Evolutionary conservation across 345 rosid genomes (phyloP), one percentile per base, ranked within the genome.

Genomic region (Pistacia atlantica): DNA sequence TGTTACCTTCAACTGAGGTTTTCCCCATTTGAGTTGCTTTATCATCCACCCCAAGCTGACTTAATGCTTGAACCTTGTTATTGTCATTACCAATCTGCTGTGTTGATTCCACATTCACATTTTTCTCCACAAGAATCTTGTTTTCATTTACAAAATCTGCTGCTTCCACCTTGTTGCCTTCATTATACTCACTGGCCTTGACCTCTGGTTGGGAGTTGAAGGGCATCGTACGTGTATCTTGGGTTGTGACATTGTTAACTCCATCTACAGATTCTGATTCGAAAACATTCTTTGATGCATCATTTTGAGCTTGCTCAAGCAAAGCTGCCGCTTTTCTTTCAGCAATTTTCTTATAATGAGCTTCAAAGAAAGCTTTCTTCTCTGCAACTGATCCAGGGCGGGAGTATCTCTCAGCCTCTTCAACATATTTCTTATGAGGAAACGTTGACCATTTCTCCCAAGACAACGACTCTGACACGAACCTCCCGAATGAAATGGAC

Each of bases 381-480:
- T 91, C 92, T 42, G 97, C 97, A 67, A 93, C 97, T 46, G 96
- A 93, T 20, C 97, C 97, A 37, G 97, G 93, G 75, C 71, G 89
- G 8, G 97, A 83, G 66, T 86, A 88, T 62, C 87, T 86, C 88
- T 93, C 94, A 57, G 92, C 97, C 73, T 93, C 97, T 51, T 92
- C 97, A 7, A 93, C 91, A 65, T 91, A 87, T 55, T 86, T 89
- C 77, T 91, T 89, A 71, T 88, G 95, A 3, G 92, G 85, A 80
- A 92, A 92, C 35, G 91, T 75, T 58, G 97, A 92, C 97, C 95
- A 92, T 80, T 93, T 93, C 75, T 93, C 97, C 99, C 99, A 92
- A 52, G 94, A 90, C 74, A 93, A 85, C 64, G 92, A 86, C 73
- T 96, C 99, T 20, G 97, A 83, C 90, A 84, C 81, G 69, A 90